phyloP scores from a whole-genome alignment of 495 filamentous ascomycete genomes.

The Daldinia caldariorum region DNA sequence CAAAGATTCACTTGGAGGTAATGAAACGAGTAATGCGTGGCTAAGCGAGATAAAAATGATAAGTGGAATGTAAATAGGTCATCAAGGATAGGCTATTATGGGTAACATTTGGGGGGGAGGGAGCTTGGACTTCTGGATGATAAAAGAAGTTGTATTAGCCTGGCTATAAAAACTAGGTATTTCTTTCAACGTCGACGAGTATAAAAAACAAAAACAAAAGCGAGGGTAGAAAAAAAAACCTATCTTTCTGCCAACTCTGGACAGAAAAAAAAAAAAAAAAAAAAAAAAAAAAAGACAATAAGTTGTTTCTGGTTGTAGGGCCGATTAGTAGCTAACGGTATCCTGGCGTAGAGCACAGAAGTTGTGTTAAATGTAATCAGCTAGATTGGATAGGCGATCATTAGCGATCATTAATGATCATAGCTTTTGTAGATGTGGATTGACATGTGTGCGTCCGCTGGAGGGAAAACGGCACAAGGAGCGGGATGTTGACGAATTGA shows the following conservation, averaged over 20 bases:
- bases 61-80: constrained; percentile 28
- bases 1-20: constrained; percentile 9
- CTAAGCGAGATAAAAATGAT: constrained; percentile 32
- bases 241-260: constrained; percentile 9
- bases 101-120: constrained; percentile 6
- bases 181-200: not conserved
- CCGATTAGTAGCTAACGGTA: constrained; percentile 31
- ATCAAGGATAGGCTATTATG: constrained; percentile 28
- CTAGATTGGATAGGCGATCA: constrained; percentile 23
- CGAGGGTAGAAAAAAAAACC: not conserved
- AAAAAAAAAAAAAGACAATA: not conserved
- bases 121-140: constrained; percentile 10
- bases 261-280: not conserved
- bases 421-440: constrained; percentile 20
- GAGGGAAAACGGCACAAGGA: not conserved
- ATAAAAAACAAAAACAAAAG: not conserved
- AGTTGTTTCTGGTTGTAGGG: constrained; percentile 23
- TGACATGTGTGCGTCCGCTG: constrained; percentile 17
- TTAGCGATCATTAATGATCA: constrained; percentile 13
- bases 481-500: constrained; percentile 43
- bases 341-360: constrained; percentile 2
- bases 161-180: constrained; percentile 6
- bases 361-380: constrained; percentile 27
- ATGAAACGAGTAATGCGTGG: constrained; percentile 28
- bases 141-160: constrained; percentile 13